Conservation (phyloP, 345 rosid species). For the Cardamine resedifolia region DNA sequence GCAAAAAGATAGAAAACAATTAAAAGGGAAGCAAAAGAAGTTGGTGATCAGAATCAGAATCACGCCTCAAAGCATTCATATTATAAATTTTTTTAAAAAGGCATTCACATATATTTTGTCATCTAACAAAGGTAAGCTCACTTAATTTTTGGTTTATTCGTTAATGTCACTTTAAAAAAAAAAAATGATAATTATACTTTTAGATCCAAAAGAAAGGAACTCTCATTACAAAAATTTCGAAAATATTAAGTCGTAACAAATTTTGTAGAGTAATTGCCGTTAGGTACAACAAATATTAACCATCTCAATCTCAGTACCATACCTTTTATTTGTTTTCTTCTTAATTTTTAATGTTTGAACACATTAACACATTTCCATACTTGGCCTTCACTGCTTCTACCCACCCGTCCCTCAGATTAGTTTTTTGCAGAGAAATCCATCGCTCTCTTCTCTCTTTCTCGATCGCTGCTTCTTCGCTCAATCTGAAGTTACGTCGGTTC, state of each 20-base stretch:
- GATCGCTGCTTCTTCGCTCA: constrained; percentile 11
- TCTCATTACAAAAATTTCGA: not conserved
- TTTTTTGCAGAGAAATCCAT: not conserved
- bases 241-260: constrained; percentile 20
- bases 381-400: constrained; percentile 34
- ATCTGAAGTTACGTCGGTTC: constrained; percentile 2
- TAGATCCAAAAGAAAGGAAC: not conserved
- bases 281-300: constrained; percentile 37
- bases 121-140: constrained; percentile 20
- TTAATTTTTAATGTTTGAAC: constrained; percentile 2
- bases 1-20: not conserved
- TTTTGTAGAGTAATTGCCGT: constrained; percentile 20
- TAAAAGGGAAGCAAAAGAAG: constrained; percentile 2
- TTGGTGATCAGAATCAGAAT: constrained; percentile 31
- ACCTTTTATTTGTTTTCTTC: not conserved
- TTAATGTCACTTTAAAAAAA: too few relatives aligned
- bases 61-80: constrained; percentile 20
- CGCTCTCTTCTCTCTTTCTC: not conserved
- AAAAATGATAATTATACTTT: not conserved
- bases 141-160: constrained; percentile 3
- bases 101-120: constrained; percentile 5
- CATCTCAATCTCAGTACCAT: constrained; percentile 28
- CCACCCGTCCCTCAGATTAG: constrained; percentile 8
- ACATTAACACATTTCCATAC: constrained; percentile 25
- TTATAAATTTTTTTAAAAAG: not conserved